phyloP scores from a whole-genome alignment of 352 stramenopile species.

The Globisporangium megalacanthum region DNA sequence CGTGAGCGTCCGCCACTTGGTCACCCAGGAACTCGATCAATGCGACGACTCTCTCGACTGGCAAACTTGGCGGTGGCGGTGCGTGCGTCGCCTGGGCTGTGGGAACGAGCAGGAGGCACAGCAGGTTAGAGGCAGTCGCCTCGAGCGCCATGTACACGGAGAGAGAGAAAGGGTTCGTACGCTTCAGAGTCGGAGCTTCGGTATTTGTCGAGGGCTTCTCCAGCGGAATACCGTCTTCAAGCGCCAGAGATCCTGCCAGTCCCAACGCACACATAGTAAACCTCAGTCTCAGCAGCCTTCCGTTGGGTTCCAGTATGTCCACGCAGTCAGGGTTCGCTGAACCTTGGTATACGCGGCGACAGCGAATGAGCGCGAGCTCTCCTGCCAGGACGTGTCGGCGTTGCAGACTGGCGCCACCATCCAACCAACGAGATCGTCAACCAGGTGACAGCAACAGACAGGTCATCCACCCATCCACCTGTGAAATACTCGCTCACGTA shows the following conservation, averaged over 20 bases:
- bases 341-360: conserved; percentile 27
- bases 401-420: conserved; percentile 16
- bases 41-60: conserved; percentile 39
- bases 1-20: conserved; percentile 47
- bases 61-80: conserved; percentile 9
- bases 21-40: conserved; percentile 63
- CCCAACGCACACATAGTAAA: not conserved
- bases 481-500: conserved; percentile 5
- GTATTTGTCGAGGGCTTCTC: too few species aligned
- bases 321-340: not conserved
- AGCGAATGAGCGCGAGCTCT: conserved; percentile 50
- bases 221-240: too few species aligned
- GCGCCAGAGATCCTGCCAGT: too few species aligned
- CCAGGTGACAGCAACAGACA: too few species aligned
- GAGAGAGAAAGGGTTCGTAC: too few species aligned
- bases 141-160: too few species aligned
- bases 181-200: too few species aligned
- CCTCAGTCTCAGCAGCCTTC: not conserved
- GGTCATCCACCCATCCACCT: not conserved
- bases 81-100: not conserved
- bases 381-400: conserved; percentile 35
- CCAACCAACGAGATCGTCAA: not conserved
- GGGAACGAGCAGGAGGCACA: not conserved
- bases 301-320: not conserved
- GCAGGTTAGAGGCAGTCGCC: not conserved